Conservation (phyloP, 345 rosid genomes). For the Cardamine chenopodiifolia region DNA sequence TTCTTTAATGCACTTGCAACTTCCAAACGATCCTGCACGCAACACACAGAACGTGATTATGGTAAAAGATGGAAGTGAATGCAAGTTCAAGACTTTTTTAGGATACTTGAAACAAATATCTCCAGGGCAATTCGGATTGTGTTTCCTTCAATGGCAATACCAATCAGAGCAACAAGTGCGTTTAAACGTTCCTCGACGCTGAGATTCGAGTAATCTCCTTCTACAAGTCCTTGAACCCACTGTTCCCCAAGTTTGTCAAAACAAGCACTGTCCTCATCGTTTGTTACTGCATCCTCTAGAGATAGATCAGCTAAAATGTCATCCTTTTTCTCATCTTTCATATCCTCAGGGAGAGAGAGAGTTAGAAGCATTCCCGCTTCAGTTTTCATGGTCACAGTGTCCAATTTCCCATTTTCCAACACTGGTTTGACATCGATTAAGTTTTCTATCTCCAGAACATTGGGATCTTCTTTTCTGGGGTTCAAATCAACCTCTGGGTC, state of each 20-base stretch:
- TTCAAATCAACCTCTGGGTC: slow-evolving; percentile 69
- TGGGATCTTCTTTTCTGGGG: slow-evolving; percentile 45
- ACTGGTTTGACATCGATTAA: slow-evolving; percentile 27
- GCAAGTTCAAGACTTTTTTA: background rate
- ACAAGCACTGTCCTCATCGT: slow-evolving; percentile 44
- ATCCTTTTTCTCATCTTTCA: slow-evolving; percentile 32
- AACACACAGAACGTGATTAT: slow-evolving; percentile 22
- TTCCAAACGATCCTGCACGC: slow-evolving; percentile 86
- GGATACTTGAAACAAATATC: slow-evolving; percentile 28
- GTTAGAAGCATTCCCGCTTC: slow-evolving; percentile 47
- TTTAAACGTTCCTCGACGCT: slow-evolving; percentile 80
- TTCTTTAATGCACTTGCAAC: slow-evolving; percentile 86
- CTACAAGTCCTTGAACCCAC: slow-evolving; percentile 87
- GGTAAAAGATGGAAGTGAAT: slow-evolving; percentile 12
- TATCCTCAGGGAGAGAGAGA: slow-evolving; percentile 42
- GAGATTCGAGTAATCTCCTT: slow-evolving; percentile 77
- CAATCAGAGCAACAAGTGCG: slow-evolving; percentile 73
- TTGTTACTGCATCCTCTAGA: slow-evolving; percentile 34
- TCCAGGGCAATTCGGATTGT: slow-evolving; percentile 67
- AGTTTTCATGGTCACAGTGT: slow-evolving; percentile 36
- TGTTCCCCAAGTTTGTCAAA: slow-evolving; percentile 71
- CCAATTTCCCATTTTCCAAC: slow-evolving; percentile 48
- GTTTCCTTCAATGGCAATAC: slow-evolving; percentile 79
- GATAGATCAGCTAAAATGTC: slow-evolving; percentile 30
- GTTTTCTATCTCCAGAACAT: slow-evolving; percentile 39